Evolutionary conservation across 129 eudicot species (phyloP), one percentile per base, ranked within the genome.

Genomic region (Flaveria bidentis): DNA sequence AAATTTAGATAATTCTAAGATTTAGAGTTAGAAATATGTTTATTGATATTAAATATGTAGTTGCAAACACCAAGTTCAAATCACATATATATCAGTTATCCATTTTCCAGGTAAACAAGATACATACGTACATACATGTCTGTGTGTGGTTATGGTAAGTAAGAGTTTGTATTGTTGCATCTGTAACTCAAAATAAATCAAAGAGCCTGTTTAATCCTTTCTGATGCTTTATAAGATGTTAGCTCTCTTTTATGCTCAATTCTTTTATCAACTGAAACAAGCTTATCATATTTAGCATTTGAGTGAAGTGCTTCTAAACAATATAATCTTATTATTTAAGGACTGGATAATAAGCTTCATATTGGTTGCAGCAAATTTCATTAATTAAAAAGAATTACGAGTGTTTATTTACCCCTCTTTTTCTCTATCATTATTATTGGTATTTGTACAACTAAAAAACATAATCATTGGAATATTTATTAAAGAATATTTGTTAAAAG

Each of bases 21-120:
- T 45, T 68, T 22, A 44, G 56, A 68, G 36, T 22, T 68, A 45
- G 56, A 20, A 45, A 42, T 68, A 68, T 44, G 11, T 68, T 18
- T 44, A 68, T 22, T 44, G 10, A 11, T 68, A 45, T 44, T 42
- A 55, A 28, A 68, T 47, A 47, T 47, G 52, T 47, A 47, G 52
- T 47, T 47, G 52, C 52, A 47, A 47, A 2, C 52, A 47, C 52
- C 52, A 47, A 47, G 13, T 13, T 47, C 52, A 13, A 13, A 13
- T 12, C 52, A 13, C 52, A 47, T 12, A 12, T 47, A 47, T 47
- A 47, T 47, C 52, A 47, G 52, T 47, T 47, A 12, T 47, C 52
- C 52, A 47, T 12, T 10, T 10, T 47, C 52, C 52, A 47, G 16
- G 52, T 47, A 47, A 47, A 47, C 52, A 47, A 47, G 52, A 12